Percentiles rank a stretch among this genome's conserved stretches.
These are phyloP conservation scores for Suillus americanus DNA, from an alignment of 768 basidiomycete genomes.

Conservation along the genomic window DNA sequence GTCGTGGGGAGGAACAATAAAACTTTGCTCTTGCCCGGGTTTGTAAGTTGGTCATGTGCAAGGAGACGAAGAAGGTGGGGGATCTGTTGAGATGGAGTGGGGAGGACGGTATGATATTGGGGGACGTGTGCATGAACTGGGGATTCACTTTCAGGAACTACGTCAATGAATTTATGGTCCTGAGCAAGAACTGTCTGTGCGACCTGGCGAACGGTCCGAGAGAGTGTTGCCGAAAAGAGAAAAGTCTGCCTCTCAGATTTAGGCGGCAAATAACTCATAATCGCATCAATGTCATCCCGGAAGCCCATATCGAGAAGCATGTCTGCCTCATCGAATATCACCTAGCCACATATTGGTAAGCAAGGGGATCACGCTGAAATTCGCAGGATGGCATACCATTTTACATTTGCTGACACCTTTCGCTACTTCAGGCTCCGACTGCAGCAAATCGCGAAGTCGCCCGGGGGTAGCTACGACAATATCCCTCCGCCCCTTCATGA, in stretches of 20 bases:
- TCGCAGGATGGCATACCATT: conserved; percentile 44
- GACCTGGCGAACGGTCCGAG: conserved; percentile 67
- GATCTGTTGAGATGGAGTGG: conserved; percentile 63
- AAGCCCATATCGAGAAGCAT: conserved; percentile 92
- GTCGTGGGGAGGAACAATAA: conserved; percentile 87
- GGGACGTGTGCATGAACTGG: conserved; percentile 69
- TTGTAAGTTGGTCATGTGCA: conserved; percentile 81
- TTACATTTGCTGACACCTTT: conserved; percentile 53
- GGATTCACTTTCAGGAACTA: conserved; percentile 56
- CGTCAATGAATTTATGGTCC: conserved; percentile 73
- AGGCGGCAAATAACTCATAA: conserved; percentile 60
- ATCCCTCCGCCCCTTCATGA: conserved; percentile 63
- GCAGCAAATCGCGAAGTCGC: conserved; percentile 71
- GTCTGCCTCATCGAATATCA: conserved; percentile 93
- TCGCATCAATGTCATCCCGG: conserved; percentile 78
- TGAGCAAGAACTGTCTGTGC: conserved; percentile 57
- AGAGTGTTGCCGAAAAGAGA: conserved; percentile 88
- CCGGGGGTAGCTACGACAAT: conserved; percentile 93
- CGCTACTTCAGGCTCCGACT: conserved; percentile 54
- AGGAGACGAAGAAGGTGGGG: conserved; percentile 79
- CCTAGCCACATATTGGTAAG: conserved; percentile 38
- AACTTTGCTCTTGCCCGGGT: conserved; percentile 66
- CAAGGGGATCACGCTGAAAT: neutral
- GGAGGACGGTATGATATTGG: conserved; percentile 80
- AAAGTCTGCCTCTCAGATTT: conserved; percentile 79